Conservation (phyloP, 75 land plant genomes). For the Sequoiadendron giganteum region DNA sequence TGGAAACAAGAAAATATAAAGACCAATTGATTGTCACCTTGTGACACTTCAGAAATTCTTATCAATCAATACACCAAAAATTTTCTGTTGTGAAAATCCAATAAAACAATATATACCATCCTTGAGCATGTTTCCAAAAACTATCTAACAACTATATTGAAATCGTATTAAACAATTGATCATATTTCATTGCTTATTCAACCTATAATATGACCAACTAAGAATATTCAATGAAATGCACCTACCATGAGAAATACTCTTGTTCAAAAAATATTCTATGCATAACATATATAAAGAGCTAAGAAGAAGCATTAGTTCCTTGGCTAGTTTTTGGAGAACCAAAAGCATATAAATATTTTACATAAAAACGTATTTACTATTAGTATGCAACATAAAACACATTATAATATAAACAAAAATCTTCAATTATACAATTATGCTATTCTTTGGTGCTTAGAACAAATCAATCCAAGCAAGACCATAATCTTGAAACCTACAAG, state of each 20-base stretch:
- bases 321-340: background rate
- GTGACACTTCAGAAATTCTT: background rate
- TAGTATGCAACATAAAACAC: background rate
- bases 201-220: background rate
- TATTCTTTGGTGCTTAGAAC: background rate
- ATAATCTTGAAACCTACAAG: background rate
- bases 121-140: background rate
- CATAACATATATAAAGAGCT: background rate
- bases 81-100: background rate
- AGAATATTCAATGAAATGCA: background rate
- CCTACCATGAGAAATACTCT: background rate
- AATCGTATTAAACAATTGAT: background rate
- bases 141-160: background rate
- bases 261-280: background rate
- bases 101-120: background rate
- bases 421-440: background rate
- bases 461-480: background rate
- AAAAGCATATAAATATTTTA: background rate
- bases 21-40: background rate
- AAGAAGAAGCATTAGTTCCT: background rate
- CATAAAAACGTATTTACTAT: background rate
- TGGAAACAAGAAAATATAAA: background rate
- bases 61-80: background rate
- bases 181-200: slow-evolving; percentile 2
- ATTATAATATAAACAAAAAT: background rate